phyloP scores from a whole-genome alignment of 2,329 filamentous ascomycete species.

The Conoideocrella luteorostrata region DNA sequence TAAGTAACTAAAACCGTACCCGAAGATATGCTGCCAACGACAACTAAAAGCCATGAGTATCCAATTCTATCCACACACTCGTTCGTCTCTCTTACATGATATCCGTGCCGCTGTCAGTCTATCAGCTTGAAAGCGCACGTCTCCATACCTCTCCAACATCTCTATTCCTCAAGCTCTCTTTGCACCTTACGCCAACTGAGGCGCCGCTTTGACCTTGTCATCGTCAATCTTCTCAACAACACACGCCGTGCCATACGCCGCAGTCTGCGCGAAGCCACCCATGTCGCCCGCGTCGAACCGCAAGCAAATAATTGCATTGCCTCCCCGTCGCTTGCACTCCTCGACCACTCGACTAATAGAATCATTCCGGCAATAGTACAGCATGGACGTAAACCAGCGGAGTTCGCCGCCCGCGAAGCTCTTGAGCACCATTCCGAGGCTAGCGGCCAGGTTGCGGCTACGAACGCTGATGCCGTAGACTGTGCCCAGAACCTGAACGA shows the following conservation, averaged over 20 bases:
- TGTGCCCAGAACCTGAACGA: conserved; percentile 50
- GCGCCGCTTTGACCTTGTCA: conserved; percentile 26
- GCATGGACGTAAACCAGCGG: conserved; percentile 51
- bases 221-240: conserved; percentile 49
- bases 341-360: conserved; percentile 49
- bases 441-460: conserved; percentile 52
- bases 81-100: no score
- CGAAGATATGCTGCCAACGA: no score
- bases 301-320: conserved; percentile 54
- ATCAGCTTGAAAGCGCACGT: no score
- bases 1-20: no score
- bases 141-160: no score
- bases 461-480: conserved; percentile 52
- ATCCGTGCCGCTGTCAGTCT: no score
- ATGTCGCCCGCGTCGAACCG: conserved; percentile 52
- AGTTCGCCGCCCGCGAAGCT: conserved; percentile 54
- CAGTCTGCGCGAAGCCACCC: conserved; percentile 50
- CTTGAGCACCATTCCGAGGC: conserved; percentile 49
- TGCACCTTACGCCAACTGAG: conserved; percentile 17
- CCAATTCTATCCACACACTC: no score
- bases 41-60: no score
- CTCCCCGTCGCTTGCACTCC: conserved; percentile 50
- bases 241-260: conserved; percentile 54
- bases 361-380: conserved; percentile 53
- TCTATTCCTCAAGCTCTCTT: not conserved